Conservation (phyloP, 345 rosid species). For the Erysimum cheiranthoides region DNA sequence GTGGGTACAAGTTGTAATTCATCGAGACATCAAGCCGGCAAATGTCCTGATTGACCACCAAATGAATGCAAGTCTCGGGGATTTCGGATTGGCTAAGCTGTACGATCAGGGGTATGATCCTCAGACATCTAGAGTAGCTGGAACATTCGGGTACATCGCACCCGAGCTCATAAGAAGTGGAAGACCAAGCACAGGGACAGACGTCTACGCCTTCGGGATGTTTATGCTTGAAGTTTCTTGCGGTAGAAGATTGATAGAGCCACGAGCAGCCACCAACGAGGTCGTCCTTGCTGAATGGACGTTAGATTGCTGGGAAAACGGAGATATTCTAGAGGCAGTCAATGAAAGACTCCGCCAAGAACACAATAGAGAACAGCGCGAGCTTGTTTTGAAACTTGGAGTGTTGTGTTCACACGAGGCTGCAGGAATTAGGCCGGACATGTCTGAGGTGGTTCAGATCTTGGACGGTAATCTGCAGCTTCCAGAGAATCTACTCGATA, state of each 20-base stretch:
- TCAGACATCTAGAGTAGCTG: conserved; percentile 44
- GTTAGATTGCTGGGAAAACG: conserved; percentile 27
- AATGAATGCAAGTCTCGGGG: conserved; percentile 52
- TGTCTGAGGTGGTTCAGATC: conserved; percentile 19
- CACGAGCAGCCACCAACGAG: conserved; percentile 60
- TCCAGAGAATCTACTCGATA: conserved; percentile 31
- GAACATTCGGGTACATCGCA: conserved; percentile 54
- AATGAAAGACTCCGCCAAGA: conserved; percentile 5
- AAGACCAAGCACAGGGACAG: conserved; percentile 45
- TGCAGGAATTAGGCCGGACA: conserved; percentile 28
- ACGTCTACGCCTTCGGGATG: conserved; percentile 48
- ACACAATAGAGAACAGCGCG: not conserved
- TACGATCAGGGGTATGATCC: conserved; percentile 47
- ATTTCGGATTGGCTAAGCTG: conserved; percentile 52
- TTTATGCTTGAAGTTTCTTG: conserved; percentile 53
- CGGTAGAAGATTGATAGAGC: conserved; percentile 48
- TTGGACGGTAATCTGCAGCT: conserved; percentile 15
- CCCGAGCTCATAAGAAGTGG: conserved; percentile 50
- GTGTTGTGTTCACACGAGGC: conserved; percentile 29
- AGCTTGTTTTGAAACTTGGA: conserved; percentile 35
- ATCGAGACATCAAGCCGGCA: conserved; percentile 51
- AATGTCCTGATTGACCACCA: conserved; percentile 49
- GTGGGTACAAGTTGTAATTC: conserved; percentile 56
- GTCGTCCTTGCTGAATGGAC: conserved; percentile 45
- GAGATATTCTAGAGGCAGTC: conserved; percentile 26